Conservation (phyloP, 257 asterid genomes). For the Przewalskia tangutica region DNA sequence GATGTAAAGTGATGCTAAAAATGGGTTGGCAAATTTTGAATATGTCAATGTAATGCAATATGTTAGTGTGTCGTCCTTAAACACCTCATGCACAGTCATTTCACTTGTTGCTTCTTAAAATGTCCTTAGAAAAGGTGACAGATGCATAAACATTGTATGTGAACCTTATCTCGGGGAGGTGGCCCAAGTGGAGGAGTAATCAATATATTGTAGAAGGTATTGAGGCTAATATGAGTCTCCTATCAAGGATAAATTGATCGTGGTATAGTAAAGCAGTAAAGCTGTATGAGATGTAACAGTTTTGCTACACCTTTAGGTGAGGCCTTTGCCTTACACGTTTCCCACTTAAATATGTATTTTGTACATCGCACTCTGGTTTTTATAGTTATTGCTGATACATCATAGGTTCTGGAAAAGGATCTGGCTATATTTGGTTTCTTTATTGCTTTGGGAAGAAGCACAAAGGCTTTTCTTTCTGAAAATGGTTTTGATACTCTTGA, state of each 20-base stretch:
- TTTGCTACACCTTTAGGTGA: neutral
- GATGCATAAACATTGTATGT: neutral
- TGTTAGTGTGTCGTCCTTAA: neutral
- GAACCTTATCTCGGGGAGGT: neutral
- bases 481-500: constrained; percentile 60
- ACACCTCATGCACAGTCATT: neutral
- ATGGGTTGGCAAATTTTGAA: neutral
- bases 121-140: neutral
- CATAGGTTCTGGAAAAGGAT: constrained; percentile 86
- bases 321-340: neutral
- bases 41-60: neutral
- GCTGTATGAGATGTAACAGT: neutral
- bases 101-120: neutral
- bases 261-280: neutral
- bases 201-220: neutral
- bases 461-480: constrained; percentile 58
- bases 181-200: neutral
- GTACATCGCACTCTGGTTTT: neutral
- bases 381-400: constrained; percentile 3
- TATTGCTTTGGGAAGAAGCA: constrained; percentile 89
- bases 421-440: constrained; percentile 95
- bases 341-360: neutral
- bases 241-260: neutral
- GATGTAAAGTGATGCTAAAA: neutral
- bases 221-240: neutral